Percentiles rank a stretch among this genome's conserved stretches.
phyloP scores from a whole-genome alignment of 1,139 yeast species.

The Hemisphaericaspora subhashii region DNA sequence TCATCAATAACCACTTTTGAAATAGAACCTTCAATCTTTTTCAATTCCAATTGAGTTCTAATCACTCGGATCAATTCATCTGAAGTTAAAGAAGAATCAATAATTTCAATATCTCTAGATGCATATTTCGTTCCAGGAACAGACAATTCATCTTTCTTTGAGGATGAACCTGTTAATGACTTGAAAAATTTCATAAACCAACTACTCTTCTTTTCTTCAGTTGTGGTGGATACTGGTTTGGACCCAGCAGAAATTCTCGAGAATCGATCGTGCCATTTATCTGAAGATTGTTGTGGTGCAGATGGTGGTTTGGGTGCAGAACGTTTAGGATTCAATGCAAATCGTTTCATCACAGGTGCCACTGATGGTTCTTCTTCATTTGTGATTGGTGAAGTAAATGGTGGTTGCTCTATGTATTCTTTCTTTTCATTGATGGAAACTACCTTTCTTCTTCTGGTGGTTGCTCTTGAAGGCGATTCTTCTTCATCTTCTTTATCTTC shows the following conservation, averaged over 20 bases:
- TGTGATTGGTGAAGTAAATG: constrained; percentile 21
- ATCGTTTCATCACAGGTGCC: constrained; percentile 25
- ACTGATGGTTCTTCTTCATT: constrained; percentile 8
- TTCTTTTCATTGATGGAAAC: constrained; percentile 9
- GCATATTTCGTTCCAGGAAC: constrained; percentile 11
- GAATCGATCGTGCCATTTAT: constrained; percentile 24
- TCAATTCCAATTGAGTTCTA: constrained; percentile 44
- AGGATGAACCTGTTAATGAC: constrained; percentile 19
- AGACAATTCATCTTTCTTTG: constrained; percentile 3
- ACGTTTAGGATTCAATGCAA: constrained; percentile 44
- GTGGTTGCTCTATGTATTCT: constrained; percentile 45
- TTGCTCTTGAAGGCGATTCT: not conserved
- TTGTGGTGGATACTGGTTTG: constrained; percentile 4
- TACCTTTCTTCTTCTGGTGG: constrained; percentile 3
- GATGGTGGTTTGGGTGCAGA: constrained; percentile 40
- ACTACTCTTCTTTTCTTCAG: constrained; percentile 15
- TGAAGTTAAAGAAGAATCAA: constrained; percentile 35
- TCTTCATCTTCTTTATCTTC: constrained; percentile 5
- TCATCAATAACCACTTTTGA: constrained; percentile 42
- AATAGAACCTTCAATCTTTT: constrained; percentile 53
- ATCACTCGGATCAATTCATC: constrained; percentile 34
- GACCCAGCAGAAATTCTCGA: constrained; percentile 24
- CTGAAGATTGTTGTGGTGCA: constrained; percentile 7
- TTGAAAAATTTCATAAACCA: constrained; percentile 45
- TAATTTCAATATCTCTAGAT: constrained; percentile 26